Evolutionary conservation across 2,329 filamentous ascomycete genomes (phyloP), one percentile per base, ranked within the genome.

Genomic region (Talaromyces sp.): DNA sequence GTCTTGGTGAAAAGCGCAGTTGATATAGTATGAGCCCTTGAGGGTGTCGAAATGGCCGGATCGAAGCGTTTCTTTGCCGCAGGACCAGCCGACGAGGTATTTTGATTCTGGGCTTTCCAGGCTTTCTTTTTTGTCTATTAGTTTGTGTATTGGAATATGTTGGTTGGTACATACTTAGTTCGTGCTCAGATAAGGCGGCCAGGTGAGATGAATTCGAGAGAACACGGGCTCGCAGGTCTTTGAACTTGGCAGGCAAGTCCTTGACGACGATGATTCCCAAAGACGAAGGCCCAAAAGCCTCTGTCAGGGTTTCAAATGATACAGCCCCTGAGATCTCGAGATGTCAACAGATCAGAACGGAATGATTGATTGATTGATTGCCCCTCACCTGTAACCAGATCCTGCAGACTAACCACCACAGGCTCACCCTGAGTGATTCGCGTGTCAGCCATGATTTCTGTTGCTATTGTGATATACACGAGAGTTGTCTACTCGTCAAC

Each of bases 251-350:
- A 0, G 92, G 91, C 0, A 98, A 85, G 72, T 92, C 91, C 72
- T 90, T 92, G 55, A 99, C 93, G n/a, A 98, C 80, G 60, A 99
- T 88, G 58, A 99, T 96, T 0, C 95, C 95, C 13, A 98, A 81
- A 2, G 92, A 96, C 28, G 90, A 86, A 1, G 93, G 92, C 0
- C 95, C 95, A 72, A 99, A 98, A 0, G 95, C 95, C 67, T 89
- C 72, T 33, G 78, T 75, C 13, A 82, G 72, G 10, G 75, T 76
- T 19, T 75, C 70, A 63, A 79, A 80, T 7, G 78, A 73, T 52
- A 82, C 71, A 6, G 72, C 68, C 55, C 75, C 77, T 75, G 27
- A 15, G 4, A 33, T 55, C 11, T 44, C 32, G 36, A 10, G 13
- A 19, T 60, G 19, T 56, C 33, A 52, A 47, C 33, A 27, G 32